These are phyloP conservation scores for Flaveria bidentis DNA, from an alignment of 129 eudicot species.

Conservation along the genomic window DNA sequence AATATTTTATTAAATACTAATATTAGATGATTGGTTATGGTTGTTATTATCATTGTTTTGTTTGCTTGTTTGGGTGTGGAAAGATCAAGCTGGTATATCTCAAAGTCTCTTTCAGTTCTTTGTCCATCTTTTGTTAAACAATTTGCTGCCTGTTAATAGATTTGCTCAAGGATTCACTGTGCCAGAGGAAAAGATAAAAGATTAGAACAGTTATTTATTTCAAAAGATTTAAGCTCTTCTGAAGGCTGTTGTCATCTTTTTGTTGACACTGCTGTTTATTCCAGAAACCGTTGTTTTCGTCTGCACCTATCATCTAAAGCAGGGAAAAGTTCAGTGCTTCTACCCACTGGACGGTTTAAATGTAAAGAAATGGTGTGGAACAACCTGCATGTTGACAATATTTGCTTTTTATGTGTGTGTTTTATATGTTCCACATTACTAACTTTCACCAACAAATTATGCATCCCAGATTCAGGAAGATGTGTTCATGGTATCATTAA, in stretches of 20 bases:
- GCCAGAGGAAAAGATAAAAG: conserved; percentile 57
- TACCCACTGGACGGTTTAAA: conserved; percentile 83
- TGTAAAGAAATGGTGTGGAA: conserved; percentile 81
- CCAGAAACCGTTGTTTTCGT: conserved; percentile 94
- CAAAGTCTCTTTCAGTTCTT: conserved; percentile 5
- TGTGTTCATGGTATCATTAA: conserved; percentile 87
- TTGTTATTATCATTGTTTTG: background rate
- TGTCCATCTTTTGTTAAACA: conserved; percentile 1
- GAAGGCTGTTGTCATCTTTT: conserved; percentile 57
- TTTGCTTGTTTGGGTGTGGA: conserved; percentile 6
- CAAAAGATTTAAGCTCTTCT: conserved; percentile 65
- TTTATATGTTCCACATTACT: background rate
- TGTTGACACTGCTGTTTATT: conserved; percentile 93
- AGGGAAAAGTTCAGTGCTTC: conserved; percentile 80
- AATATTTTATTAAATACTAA: background rate
- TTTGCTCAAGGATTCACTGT: conserved; percentile 66
- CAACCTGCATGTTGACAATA: conserved; percentile 19
- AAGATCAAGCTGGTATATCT: conserved; percentile 23
- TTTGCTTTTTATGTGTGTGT: conserved; percentile 2
- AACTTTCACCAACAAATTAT: conserved; percentile 6
- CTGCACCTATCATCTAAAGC: conserved; percentile 89
- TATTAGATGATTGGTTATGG: background rate
- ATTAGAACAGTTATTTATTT: conserved; percentile 58
- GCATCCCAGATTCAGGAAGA: conserved; percentile 69
- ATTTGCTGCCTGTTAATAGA: conserved; percentile 37